Evolutionary conservation across 192 early-diverging fungal species (phyloP).

Genomic region (Kickxella alabastrina): DNA sequence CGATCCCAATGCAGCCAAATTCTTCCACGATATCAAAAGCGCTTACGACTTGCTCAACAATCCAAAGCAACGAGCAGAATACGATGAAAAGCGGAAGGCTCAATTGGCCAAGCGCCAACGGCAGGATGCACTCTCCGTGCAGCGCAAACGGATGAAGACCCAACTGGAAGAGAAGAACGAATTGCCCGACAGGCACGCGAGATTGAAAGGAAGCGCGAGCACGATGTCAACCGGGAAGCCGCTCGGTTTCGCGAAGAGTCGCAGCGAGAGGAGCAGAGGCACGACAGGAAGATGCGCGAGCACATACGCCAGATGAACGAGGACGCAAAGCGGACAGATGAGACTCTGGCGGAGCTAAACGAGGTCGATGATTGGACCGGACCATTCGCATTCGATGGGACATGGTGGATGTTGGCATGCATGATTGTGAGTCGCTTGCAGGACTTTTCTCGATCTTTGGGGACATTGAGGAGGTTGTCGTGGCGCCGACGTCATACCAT

Average conservation of each 20-base stretch:
- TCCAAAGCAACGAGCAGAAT: conserved; percentile 18
- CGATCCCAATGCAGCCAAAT: conserved; percentile 19
- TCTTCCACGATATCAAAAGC: conserved; percentile 33
- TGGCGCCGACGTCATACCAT: conserved; percentile 27
- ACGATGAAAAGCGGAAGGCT: conserved; percentile 29
- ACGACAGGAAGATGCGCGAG: conserved; percentile 32
- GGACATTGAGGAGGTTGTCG: conserved; percentile 37
- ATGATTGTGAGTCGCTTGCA: conserved; percentile 12
- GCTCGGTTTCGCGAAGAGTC: conserved; percentile 31
- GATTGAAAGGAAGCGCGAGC: conserved; percentile 5
- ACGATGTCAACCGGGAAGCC: conserved; percentile 22
- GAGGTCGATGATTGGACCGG: conserved; percentile 40
- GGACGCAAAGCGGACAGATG: background rate
- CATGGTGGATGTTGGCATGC: background rate
- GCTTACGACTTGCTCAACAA: conserved; percentile 36
- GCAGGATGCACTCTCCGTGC: conserved; percentile 14
- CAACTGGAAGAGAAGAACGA: conserved; percentile 35
- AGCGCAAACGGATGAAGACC: conserved; percentile 46
- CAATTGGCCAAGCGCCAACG: conserved; percentile 41
- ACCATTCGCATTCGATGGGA: conserved; percentile 35
- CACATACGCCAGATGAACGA: conserved; percentile 12
- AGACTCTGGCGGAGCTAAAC: conserved; percentile 5
- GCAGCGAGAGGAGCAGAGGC: conserved; percentile 13
- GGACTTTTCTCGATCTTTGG: conserved; percentile 26
- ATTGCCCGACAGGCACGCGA: conserved; percentile 11